Evolutionary conservation across 2,329 filamentous ascomycete genomes (phyloP).

Genomic region (Albifimbria verrucaria): DNA sequence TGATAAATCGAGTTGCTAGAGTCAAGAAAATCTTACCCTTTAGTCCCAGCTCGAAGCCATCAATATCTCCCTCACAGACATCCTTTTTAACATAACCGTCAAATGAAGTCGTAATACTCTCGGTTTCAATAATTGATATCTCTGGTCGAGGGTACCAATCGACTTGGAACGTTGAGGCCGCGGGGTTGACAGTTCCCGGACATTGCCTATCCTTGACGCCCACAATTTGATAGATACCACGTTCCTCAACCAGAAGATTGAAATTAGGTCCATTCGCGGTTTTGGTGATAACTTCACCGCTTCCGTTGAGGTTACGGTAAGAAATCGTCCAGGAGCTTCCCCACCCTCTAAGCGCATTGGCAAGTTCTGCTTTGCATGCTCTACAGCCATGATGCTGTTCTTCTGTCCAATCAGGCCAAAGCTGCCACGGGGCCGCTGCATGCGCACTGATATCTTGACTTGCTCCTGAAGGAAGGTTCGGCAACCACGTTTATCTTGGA

Average conservation of each 20-base stretch:
- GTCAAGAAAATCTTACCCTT: constrained; percentile 52
- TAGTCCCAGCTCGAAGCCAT: constrained; percentile 78
- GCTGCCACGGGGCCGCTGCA: constrained; percentile 80
- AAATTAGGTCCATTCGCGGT: constrained; percentile 62
- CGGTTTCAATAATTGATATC: constrained; percentile 63
- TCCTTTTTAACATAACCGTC: constrained; percentile 68
- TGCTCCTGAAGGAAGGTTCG: constrained; percentile 83
- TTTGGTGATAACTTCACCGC: constrained; percentile 41
- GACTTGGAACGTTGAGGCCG: constrained; percentile 73
- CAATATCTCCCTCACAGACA: constrained; percentile 92
- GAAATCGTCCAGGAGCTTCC: constrained; percentile 81
- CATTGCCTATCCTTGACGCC: constrained; percentile 77
- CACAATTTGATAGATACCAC: constrained; percentile 77
- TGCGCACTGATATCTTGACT: constrained; percentile 78
- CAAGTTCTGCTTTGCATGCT: constrained; percentile 69
- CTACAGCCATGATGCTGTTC: constrained; percentile 69
- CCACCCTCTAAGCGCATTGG: constrained; percentile 83
- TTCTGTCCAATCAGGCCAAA: constrained; percentile 86
- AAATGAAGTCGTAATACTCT: constrained; percentile 51
- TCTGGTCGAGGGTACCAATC: constrained; percentile 81
- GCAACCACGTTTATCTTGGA: constrained; percentile 84
- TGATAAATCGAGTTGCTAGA: no score
- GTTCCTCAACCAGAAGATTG: constrained; percentile 58
- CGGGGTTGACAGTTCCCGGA: constrained; percentile 73
- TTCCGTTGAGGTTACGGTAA: constrained; percentile 66